Evolutionary conservation across 2,329 filamentous ascomycete species (phyloP), one percentile per base, ranked within the genome.

Genomic region (Trichoderma endophyticum): DNA sequence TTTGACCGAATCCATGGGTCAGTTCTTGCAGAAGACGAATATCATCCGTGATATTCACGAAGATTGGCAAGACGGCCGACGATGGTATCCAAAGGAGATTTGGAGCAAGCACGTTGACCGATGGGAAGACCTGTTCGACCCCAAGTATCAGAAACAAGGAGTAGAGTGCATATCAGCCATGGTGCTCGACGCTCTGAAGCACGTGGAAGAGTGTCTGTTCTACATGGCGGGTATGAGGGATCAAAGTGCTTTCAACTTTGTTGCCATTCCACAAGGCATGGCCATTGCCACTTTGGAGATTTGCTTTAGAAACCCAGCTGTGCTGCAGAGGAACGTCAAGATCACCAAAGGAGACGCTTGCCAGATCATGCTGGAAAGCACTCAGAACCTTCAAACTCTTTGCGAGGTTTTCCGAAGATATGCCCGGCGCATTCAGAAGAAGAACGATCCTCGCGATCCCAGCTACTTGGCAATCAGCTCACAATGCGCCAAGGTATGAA

Each of bases 171-270:
- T 91, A 77, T 97, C 95, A 1, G 94, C 98, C 79, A 97, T 99
- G 95, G 91, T 98, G 7, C 86, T 98, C 72, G 94, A 96, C 77
- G 93, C 95, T 6, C 86, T 99, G 57, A 90, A 91, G 79, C 93
- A 97, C 76, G 92, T 89, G 5, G 94, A 98, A 75, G 94, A 98
- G 79, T 98, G 95, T 80, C 84, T 99, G n/a, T 98, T 95, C 85
- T 99, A 98, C 84, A 94, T 99, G 85, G 95, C 95, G 6, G 96
- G 93, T 61, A 90, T 99, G 75, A 91, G 92, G 76, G 96, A 99
- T 80, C 96, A 99, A 84, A 97, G 94, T 80, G 94, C 97, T 30
- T 99, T 99, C 89, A 99, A 99, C 87, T 99, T 99, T 82, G 94
- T 94, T 62, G 95, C 95, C 71, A 99, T 99, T 75, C 96, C 96